Evolutionary conservation across 768 basidiomycete species (phyloP), one percentile per base, ranked within the genome.

Genomic region (Mycena rebaudengoi): DNA sequence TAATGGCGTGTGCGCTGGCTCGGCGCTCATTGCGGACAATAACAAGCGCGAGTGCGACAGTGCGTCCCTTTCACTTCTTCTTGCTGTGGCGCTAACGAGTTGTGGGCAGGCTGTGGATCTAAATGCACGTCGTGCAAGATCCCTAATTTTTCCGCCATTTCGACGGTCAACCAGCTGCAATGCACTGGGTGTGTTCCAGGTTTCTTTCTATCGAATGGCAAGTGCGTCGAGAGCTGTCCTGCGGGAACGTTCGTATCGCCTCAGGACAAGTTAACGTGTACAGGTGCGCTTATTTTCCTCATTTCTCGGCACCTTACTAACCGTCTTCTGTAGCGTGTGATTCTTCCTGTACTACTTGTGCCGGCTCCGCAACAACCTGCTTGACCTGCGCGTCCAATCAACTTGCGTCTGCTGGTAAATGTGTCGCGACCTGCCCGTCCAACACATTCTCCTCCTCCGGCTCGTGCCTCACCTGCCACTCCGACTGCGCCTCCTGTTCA

Each of bases 401-500:
- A 68, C 82, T 93, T 21, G 91, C 92, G 13, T 86, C 88, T 4
- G 74, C 78, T 39, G 94, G 94, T 13, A 85, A 85, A 75, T 96
- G 95, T 71, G 84, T 91, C 33, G 75, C 86, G 3, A 82, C 85
- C 18, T 95, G 94, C 71, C 92, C 94, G 0, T 80, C 86, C 12
- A 85, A 83, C 62, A 87, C 89, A 2, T 91, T 94, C 79, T 77
- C 85, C 51, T 85, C 91, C 7, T 82, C 86, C 10, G 84, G 86
- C 8, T 76, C 86, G 16, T 96, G 94, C 76, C 73, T 88, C 49
- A 66, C 86, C 8, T 96, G 94, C 75, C 92, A 95, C 68, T 86
- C 92, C 0, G 94, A 95, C 74, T 96, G 94, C 67, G 83, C 85
- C 13, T 86, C 89, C 12, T 96, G 94, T n/a, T n/a, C n/a, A n/a